These are phyloP conservation scores for Trichophyton verrucosum DNA, from an alignment of 2,329 filamentous ascomycete genomes.

Conservation along the genomic window DNA sequence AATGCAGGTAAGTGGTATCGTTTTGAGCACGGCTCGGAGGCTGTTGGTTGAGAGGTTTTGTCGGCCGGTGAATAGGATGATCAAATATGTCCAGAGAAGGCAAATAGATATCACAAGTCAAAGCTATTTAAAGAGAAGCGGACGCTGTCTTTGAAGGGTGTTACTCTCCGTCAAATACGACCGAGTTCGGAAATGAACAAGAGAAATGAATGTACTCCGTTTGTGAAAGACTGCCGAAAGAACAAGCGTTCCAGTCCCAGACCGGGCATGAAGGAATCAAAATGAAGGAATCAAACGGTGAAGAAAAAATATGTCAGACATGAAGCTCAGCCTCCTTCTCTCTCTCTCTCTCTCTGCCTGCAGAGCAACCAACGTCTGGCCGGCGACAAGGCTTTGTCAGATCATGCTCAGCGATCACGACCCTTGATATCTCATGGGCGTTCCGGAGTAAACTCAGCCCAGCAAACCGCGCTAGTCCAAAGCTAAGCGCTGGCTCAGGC, in stretches of 20 bases:
- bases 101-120: neutral
- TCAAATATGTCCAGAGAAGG: neutral
- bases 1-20: neutral
- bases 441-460: neutral
- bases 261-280: neutral
- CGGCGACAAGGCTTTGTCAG: neutral
- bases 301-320: neutral
- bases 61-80: neutral
- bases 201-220: neutral
- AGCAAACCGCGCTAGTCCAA: neutral
- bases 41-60: neutral
- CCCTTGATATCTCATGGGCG: neutral
- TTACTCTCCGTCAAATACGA: neutral
- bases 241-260: neutral
- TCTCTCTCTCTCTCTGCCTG: constrained; percentile 1
- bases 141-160: neutral
- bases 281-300: neutral
- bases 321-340: neutral
- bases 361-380: neutral
- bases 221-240: neutral
- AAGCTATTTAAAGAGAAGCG: neutral
- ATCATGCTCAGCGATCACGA: neutral
- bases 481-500: neutral
- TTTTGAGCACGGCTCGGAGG: neutral
- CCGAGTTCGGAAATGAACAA: neutral